Base-by-base conservation (phyloP, 2,329 filamentous ascomycete genomes). In the Sporothrix brasiliensis region DNA sequence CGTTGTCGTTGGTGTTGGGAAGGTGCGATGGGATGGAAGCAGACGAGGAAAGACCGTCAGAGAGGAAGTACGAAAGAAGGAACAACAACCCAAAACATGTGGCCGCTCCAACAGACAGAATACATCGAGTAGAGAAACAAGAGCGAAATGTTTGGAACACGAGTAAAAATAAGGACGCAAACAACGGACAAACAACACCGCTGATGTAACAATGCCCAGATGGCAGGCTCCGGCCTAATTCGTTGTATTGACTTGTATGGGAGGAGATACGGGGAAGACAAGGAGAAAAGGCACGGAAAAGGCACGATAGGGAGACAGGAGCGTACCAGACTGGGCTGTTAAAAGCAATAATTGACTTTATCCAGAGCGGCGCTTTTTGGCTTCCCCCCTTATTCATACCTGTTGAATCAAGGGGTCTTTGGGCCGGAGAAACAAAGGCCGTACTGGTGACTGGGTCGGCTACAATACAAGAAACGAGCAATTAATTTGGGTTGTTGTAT, bases 381-480 rank as follows among this genome's bases (percentile, higher is more conserved):
- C 19, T 52, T 2, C 13, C 27, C 27, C 34, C 7, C 30, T 9
- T 34, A 34, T 47, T 66, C 41, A 11, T 30, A 1, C 21, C n/a
- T 50, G n/a, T 11, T 52, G 3, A 7, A 24, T 39, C 41, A 47
- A n/a, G 58, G 58, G 58, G 21, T 7, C 34, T 4, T 27, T 47
- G 58, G n/a, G 39, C n/a, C 21, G 24, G n/a, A 39, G n/a, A 14
- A 11, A 19, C 21, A 60, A 41, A 30, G 41, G 24, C 56, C 34
- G 34, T 60, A 60, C 30, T 60, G 34, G 56, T 34, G 13, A 41
- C 56, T 60, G 56, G 30, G 27, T 41, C 56, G 34, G 56, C 24
- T 41, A 21, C 56, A 60, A 60, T 41, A n/a, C 56, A 60, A 41
- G 34, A 30, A 60, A 41, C 56, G 56, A 60, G 56, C 56, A 60